Base-by-base conservation (phyloP, 2,329 filamentous ascomycete species). In the Ophiostoma novo-ulmi region DNA sequence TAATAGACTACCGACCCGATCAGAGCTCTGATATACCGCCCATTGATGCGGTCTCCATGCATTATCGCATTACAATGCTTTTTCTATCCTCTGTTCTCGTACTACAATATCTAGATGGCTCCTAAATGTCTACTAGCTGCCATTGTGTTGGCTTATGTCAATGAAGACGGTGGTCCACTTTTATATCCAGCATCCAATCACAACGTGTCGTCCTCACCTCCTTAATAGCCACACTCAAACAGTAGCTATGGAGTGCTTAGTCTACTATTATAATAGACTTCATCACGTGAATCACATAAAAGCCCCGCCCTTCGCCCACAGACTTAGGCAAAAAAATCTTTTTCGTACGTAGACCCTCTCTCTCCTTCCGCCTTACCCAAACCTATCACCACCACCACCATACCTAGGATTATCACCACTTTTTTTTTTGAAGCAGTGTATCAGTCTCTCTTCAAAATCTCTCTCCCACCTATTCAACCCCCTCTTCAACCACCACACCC, bases 221-320 rank as follows among this genome's bases (percentile, higher is more conserved):
- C 22, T 22, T 36, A 39, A 10, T 8, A 65, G 63, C 63, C 35
- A 39, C 63, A 41, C 7, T 31, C 8, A 3, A 31, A 31, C 31
- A 31, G 31, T 31, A 31, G 31, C 35, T 44, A 17, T 14, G 5
- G 41, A 44, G 14, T 44, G 14, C 41, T 31, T 31, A 31, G 31
- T 31, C 31, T 31, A 31, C 31, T 31, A 31, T 31, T 31, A 44
- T 44, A 44, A 17, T 13, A 14, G 41, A 44, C 13, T 44, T 35
- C 14, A 26, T 70, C 72, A 72, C 69, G 72, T 73, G 70, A 65
- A 11, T 61, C 36, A 4, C 13, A 20, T 13, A 67, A 65, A 41
- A 73, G 70, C 72, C 72, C 72, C 72, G 72, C 72, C 70, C 69
- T 70, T 13, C 22, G 68, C 72, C 55, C 72, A 73, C 72, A 73